These are phyloP conservation scores for Colletotrichum sp. DNA, from an alignment of 2,329 filamentous ascomycete species.

Conservation along the genomic window DNA sequence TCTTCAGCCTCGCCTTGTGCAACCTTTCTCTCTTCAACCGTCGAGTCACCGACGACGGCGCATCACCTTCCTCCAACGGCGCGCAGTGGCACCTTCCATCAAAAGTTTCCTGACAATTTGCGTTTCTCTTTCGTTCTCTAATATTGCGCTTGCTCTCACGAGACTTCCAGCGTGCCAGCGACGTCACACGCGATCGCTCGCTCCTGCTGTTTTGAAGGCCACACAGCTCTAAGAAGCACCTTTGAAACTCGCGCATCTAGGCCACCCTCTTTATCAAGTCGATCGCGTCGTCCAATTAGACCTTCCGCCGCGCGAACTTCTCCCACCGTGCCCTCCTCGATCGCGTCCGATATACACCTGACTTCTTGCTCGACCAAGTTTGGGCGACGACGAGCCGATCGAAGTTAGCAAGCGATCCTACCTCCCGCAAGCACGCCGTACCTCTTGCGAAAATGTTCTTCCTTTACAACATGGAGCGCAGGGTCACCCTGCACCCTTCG, in stretches of 20 bases:
- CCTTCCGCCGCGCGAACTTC: background rate
- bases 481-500: constrained; percentile 93
- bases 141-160: background rate
- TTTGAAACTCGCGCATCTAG: background rate
- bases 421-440: background rate
- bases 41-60: constrained; percentile 19
- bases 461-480: constrained; percentile 94
- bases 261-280: background rate
- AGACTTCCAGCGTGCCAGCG: background rate
- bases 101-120: background rate
- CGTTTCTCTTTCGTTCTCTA: background rate
- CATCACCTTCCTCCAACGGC: constrained; percentile 3
- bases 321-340: background rate
- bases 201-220: background rate
- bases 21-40: constrained; percentile 12
- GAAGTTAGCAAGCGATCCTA: background rate
- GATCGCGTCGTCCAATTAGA: background rate
- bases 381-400: background rate
- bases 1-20: constrained; percentile 21
- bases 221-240: background rate
- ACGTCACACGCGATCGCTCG: background rate
- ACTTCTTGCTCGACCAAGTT: background rate
- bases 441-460: constrained; percentile 79
- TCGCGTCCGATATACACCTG: background rate
- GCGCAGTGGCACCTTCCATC: background rate